Evolutionary conservation across 352 stramenopile genomes (phyloP).

Genomic region (Phytophthora tubulina): DNA sequence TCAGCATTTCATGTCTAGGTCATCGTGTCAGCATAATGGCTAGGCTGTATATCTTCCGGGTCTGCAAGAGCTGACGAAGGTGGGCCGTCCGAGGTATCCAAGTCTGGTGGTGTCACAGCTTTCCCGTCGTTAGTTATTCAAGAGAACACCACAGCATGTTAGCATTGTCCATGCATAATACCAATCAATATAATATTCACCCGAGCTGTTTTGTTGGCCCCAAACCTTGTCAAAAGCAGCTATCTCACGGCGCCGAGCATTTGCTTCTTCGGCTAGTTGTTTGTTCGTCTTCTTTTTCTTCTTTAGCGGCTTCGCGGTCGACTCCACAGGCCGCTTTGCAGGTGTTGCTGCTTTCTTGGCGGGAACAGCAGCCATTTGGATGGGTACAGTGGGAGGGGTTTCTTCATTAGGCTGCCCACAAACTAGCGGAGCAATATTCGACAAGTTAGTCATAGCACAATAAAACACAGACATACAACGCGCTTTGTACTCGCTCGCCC

Average conservation of each 20-base stretch:
- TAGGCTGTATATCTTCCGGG: neutral
- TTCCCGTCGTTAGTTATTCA: neutral
- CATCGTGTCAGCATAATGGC: constrained; percentile 5
- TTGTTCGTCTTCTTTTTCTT: constrained; percentile 7
- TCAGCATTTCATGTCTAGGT: neutral
- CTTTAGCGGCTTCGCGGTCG: neutral
- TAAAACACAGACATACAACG: too few relatives aligned
- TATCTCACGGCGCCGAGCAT: neutral
- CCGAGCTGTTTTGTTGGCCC: constrained; percentile 1
- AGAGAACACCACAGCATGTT: too few relatives aligned
- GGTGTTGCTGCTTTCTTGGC: too few relatives aligned
- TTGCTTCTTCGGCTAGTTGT: constrained; percentile 1
- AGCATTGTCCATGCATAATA: too few relatives aligned
- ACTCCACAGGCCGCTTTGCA: too few relatives aligned
- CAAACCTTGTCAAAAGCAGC: constrained; percentile 18
- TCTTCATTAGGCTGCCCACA: neutral
- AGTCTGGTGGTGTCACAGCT: neutral
- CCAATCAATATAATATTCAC: neutral
- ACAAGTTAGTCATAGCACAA: neutral
- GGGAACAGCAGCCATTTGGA: too few relatives aligned
- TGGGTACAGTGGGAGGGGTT: too few relatives aligned
- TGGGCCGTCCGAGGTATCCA: too few relatives aligned
- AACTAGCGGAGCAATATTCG: neutral
- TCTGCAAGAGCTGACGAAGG: too few relatives aligned
- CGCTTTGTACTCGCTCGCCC: neutral